Conservation (phyloP, 2,329 filamentous ascomycete genomes). For the Gnomoniopsis sp. region DNA sequence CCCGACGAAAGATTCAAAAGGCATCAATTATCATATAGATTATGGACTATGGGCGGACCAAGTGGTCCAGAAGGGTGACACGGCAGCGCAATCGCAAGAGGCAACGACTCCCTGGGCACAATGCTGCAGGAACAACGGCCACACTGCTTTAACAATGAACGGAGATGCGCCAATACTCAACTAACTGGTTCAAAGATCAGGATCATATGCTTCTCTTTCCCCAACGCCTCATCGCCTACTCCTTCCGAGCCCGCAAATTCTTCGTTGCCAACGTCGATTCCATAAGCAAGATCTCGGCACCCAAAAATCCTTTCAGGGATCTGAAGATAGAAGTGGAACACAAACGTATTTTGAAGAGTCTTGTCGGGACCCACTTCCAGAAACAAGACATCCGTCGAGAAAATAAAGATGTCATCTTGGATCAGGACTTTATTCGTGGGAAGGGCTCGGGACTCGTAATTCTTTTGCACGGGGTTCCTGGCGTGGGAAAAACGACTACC, state of each 20-base stretch:
- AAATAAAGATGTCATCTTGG: background rate
- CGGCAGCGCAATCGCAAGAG: no score
- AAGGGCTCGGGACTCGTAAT: background rate
- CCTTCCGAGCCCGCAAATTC: slow-evolving; percentile 11
- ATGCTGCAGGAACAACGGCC: no score
- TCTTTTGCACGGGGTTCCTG: background rate
- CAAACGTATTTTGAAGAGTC: slow-evolving; percentile 9
- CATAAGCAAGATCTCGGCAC: background rate
- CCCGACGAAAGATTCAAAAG: no score
- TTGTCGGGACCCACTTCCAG: slow-evolving; percentile 9
- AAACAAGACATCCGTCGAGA: slow-evolving; percentile 1
- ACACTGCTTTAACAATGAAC: no score
- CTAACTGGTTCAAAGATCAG: background rate
- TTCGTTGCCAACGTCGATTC: slow-evolving; percentile 6
- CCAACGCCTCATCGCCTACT: slow-evolving; percentile 6
- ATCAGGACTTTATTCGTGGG: slow-evolving; percentile 12
- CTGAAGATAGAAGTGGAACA: slow-evolving; percentile 4
- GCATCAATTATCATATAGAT: no score
- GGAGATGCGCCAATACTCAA: slow-evolving; percentile 14
- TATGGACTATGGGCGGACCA: no score
- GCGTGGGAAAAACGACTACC: slow-evolving; percentile 14
- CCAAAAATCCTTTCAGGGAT: slow-evolving; percentile 4
- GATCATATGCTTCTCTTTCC: slow-evolving; percentile 1
- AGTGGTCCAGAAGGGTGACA: no score
- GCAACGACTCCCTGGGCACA: no score